Percentiles rank a stretch among this genome's conserved stretches.
Evolutionary conservation across 2,329 filamentous ascomycete species (phyloP).

Genomic region (Cordyceps sp.): DNA sequence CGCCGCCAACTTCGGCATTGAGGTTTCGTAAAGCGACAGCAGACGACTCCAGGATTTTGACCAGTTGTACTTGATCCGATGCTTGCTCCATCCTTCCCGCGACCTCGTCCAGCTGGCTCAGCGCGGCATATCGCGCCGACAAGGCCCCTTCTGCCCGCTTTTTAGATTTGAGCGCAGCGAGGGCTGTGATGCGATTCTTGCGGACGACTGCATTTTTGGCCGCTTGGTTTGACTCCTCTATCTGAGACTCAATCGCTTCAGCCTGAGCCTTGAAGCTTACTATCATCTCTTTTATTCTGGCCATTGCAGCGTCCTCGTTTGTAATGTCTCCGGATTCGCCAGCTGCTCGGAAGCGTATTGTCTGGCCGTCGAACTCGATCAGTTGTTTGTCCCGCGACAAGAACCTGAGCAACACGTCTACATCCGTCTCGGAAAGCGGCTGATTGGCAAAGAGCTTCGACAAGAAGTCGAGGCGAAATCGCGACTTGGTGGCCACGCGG

Average conservation of each 20-base stretch:
- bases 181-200: slow-evolving; percentile 60
- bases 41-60: slow-evolving; percentile 68
- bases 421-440: slow-evolving; percentile 43
- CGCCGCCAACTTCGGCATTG: slow-evolving; percentile 62
- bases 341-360: slow-evolving; percentile 54
- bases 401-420: slow-evolving; percentile 54
- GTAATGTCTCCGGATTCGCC: slow-evolving; percentile 41
- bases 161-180: slow-evolving; percentile 66
- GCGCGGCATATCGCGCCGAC: slow-evolving; percentile 51
- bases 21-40: slow-evolving; percentile 55
- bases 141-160: slow-evolving; percentile 66
- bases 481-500: slow-evolving; percentile 47
- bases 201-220: slow-evolving; percentile 55
- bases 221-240: slow-evolving; percentile 44
- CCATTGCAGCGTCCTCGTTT: slow-evolving; percentile 65
- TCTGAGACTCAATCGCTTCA: too few relatives aligned
- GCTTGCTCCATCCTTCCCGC: slow-evolving; percentile 76
- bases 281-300: slow-evolving; percentile 66
- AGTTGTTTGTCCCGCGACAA: slow-evolving; percentile 48
- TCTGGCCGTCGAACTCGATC: slow-evolving; percentile 44
- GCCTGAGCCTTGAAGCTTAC: slow-evolving; percentile 59
- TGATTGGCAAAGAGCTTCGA: slow-evolving; percentile 29
- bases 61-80: slow-evolving; percentile 65
- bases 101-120: slow-evolving; percentile 70
- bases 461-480: slow-evolving; percentile 44